Percentiles rank a stretch among this genome's conserved stretches.
Conservation (phyloP, 352 stramenopile genomes). For the Plasmopara viticola region DNA sequence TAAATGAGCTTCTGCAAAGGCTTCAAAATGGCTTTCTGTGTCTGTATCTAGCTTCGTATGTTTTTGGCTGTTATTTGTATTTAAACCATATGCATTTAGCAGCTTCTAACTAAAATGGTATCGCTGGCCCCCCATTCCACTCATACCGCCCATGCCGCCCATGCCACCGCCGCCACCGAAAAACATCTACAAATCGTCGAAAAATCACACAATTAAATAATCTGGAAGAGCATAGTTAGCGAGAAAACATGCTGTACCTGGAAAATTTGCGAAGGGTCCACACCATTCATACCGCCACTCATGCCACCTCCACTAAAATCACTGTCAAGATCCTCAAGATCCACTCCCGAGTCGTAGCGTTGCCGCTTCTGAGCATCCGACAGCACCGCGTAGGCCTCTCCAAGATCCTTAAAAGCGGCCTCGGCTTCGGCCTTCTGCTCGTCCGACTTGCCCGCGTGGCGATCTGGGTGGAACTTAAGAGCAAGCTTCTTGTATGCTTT, state of each 20-base stretch:
- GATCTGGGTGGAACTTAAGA: constrained; percentile 96
- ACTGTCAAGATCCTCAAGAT: constrained; percentile 92
- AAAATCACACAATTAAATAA: constrained; percentile 2
- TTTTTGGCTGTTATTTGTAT: too few species aligned
- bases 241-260: constrained; percentile 35
- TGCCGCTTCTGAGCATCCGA: constrained; percentile 90
- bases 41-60: too few species aligned
- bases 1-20: too few species aligned
- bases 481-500: constrained; percentile 95
- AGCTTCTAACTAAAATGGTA: constrained; percentile 73
- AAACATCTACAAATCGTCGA: constrained; percentile 56
- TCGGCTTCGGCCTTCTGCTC: constrained; percentile 90
- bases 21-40: too few species aligned
- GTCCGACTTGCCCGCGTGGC: constrained; percentile 84
- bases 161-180: constrained; percentile 56
- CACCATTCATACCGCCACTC: constrained; percentile 73
- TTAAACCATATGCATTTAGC: too few species aligned
- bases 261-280: constrained; percentile 82
- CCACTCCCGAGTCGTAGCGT: constrained; percentile 93
- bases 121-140: constrained; percentile 49
- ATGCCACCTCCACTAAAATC: constrained; percentile 72
- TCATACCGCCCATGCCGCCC: constrained; percentile 41
- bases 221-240: constrained; percentile 3
- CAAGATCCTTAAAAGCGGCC: constrained; percentile 94
- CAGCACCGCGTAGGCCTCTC: constrained; percentile 94